These are phyloP conservation scores for Pyrenophora teres DNA, from an alignment of 2,329 filamentous ascomycete genomes.

Conservation along the genomic window DNA sequence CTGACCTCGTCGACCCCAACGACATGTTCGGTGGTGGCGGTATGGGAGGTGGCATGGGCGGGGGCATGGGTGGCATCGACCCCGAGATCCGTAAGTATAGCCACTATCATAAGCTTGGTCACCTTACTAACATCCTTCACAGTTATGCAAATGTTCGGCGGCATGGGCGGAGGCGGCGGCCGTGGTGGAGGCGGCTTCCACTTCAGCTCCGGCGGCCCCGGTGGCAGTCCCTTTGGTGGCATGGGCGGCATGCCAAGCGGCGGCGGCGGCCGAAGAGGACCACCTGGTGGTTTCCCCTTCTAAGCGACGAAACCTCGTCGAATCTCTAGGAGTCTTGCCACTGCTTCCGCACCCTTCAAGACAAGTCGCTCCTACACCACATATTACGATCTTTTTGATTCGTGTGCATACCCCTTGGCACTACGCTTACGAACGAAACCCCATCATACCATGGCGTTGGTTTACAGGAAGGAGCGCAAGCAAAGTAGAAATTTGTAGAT, in stretches of 20 bases:
- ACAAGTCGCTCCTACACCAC: background rate
- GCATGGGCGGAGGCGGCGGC: constrained; percentile 56
- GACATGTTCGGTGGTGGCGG: constrained; percentile 76
- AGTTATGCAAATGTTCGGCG: constrained; percentile 50
- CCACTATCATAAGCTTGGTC: background rate
- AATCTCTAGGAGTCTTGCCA: background rate
- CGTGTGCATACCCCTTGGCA: constrained; percentile 9
- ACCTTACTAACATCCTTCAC: constrained; percentile 15
- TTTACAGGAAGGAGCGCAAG: constrained; percentile 3
- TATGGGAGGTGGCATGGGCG: constrained; percentile 28
- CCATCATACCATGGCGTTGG: constrained; percentile 7
- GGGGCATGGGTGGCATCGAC: constrained; percentile 60
- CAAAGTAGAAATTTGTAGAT: background rate
- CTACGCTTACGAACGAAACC: constrained; percentile 1
- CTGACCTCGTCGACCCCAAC: constrained; percentile 83
- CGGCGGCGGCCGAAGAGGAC: constrained; percentile 40
- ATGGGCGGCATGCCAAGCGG: constrained; percentile 45
- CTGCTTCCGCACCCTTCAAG: background rate
- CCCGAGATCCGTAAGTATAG: constrained; percentile 40
- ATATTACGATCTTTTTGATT: background rate
- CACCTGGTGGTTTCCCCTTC: constrained; percentile 40
- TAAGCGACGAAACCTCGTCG: constrained; percentile 10
- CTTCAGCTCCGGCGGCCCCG: constrained; percentile 47
- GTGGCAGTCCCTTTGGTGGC: constrained; percentile 44
- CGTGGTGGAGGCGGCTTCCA: constrained; percentile 55